Base-by-base conservation (phyloP, 176 grass and related monocot genomes). In the Paspalum vaginatum region DNA sequence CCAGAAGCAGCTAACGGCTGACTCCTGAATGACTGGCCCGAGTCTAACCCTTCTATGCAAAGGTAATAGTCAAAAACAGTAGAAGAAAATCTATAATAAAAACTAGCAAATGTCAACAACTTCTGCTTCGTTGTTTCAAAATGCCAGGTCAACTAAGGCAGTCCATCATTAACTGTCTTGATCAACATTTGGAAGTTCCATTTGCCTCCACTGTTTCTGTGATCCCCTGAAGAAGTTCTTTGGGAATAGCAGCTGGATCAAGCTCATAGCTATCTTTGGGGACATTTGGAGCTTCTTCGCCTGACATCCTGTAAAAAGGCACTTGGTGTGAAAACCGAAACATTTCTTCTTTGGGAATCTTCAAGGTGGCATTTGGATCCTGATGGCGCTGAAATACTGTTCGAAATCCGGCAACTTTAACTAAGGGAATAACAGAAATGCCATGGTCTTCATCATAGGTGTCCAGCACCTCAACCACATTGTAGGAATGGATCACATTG, bases 281-380 rank as follows among this genome's bases (percentile, higher is more conserved):
- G 55, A 88, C 73, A 88, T 83, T 83, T 46, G 74, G 62, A 83
- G 86, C 82, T 79, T 92, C 90, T 86, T 88, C 83, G 12, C 83
- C 90, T 65, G 82, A 65, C 82, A 92, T 81, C 75, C 49, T 88
- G 66, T 92, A 92, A 27, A 82, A 86, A n/a, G 90, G 90, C 13
- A 92, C 90, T 71, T 88, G 83, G 57, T 92, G 90, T 59, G 90
- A 92, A 83, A 92, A 92, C 25, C 79, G 74, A 70, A 92, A 92
- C 90, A 92, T 92, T 74, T 92, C 86, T 58, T 80, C 86, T 76
- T 80, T 92, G 56, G 78, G 83, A 52, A 92, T 86, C 76, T 55
- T 83, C 69, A 86, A 83, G 49, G 68, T 27, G 15, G 40, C 26
- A 7, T 75, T 82, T 10, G 2, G 47, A 17, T 88, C 72, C 74